Conservation (phyloP, 2,329 filamentous ascomycete species). For the Daldinia sp. region DNA sequence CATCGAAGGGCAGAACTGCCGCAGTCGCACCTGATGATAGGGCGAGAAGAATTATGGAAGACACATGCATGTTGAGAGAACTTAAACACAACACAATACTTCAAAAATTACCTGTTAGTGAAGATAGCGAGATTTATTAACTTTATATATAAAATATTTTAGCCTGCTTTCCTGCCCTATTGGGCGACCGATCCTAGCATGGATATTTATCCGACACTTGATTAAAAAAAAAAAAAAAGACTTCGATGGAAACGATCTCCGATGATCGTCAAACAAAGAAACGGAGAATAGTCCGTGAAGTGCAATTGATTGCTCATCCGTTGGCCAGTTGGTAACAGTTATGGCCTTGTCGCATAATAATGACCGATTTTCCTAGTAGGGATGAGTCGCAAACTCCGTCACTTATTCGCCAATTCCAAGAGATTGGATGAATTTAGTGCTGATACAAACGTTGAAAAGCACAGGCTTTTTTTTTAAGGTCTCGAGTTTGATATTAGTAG, state of each 20-base stretch:
- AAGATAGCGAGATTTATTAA: slow-evolving; percentile 19
- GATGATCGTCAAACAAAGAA: slow-evolving; percentile 22
- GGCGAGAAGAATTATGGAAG: slow-evolving; percentile 18
- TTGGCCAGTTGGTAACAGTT: slow-evolving; percentile 16
- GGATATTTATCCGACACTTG: slow-evolving; percentile 28
- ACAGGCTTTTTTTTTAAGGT: background rate
- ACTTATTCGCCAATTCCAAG: slow-evolving; percentile 15
- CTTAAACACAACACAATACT: background rate
- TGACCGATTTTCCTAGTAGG: slow-evolving; percentile 9
- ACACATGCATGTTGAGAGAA: slow-evolving; percentile 23
- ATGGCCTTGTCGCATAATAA: slow-evolving; percentile 2
- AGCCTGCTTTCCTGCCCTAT: slow-evolving; percentile 24
- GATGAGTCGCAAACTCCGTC: slow-evolving; percentile 24
- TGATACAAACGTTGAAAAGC: slow-evolving; percentile 1
- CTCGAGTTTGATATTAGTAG: background rate
- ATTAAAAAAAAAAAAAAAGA: slow-evolving; percentile 34
- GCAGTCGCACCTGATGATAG: slow-evolving; percentile 22
- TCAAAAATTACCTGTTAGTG: background rate
- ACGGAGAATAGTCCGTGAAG: slow-evolving; percentile 22
- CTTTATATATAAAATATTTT: slow-evolving; percentile 28
- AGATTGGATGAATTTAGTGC: slow-evolving; percentile 10
- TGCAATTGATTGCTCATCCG: slow-evolving; percentile 10
- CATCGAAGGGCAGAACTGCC: slow-evolving; percentile 31
- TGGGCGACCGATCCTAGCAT: slow-evolving; percentile 29
- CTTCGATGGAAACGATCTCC: slow-evolving; percentile 15